Evolutionary conservation across 345 rosid genomes (phyloP).

Genomic region (Diplotaxis tenuifolia): DNA sequence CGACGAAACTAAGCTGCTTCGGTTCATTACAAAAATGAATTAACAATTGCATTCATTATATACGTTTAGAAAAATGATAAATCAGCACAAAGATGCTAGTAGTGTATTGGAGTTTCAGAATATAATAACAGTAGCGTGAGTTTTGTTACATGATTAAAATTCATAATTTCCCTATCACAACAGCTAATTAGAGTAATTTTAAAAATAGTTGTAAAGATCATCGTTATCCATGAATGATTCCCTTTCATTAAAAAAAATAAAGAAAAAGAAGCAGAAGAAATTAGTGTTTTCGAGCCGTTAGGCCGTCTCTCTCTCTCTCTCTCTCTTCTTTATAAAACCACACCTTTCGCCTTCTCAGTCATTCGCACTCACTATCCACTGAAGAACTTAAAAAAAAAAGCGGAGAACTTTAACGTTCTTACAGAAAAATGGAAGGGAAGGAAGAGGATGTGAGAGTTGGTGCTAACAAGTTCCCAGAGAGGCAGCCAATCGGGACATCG

Average conservation of each 20-base stretch:
- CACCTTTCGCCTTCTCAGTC: neutral
- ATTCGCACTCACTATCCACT: neutral
- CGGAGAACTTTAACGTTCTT: neutral
- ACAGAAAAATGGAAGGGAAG: slow-evolving; percentile 40
- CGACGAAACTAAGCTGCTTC: neutral
- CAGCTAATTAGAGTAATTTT: neutral
- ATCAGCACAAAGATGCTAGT: neutral
- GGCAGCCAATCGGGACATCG: slow-evolving; percentile 45
- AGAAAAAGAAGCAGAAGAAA: neutral
- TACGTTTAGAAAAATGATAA: neutral
- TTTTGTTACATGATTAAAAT: slow-evolving; percentile 11
- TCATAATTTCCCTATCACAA: neutral
- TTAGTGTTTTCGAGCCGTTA: slow-evolving; percentile 13
- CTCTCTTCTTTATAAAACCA: slow-evolving; percentile 18
- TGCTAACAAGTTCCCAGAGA: slow-evolving; percentile 47
- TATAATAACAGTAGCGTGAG: slow-evolving; percentile 12
- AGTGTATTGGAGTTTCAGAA: neutral
- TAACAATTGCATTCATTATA: neutral
- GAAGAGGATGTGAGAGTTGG: slow-evolving; percentile 49
- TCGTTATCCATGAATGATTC: slow-evolving; percentile 24
- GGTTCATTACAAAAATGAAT: neutral
- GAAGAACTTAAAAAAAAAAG: neutral
- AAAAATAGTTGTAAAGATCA: neutral
- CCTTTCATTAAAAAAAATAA: neutral
- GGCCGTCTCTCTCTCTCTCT: neutral